Base-by-base conservation (phyloP, 768 basidiomycete species). In the Lactifluus volemus region DNA sequence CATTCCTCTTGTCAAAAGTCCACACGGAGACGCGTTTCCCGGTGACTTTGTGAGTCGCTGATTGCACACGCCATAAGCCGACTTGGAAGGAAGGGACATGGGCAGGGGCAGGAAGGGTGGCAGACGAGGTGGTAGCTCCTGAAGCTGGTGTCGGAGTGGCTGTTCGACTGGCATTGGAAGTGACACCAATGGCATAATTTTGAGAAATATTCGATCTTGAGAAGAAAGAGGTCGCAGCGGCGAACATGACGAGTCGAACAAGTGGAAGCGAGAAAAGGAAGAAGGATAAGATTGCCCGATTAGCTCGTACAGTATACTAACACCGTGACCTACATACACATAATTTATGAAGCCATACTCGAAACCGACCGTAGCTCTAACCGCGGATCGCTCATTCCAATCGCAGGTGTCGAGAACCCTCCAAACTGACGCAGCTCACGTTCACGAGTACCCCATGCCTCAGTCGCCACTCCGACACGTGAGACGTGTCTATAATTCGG, bases 21-120 rank as follows among this genome's bases (percentile, higher is more conserved):
- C 96, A 99, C 17, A 99, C 85, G 17, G 87, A 89, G 5, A 98
- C 95, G 59, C 84, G 86, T 73, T 98, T 97, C 64, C 80, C 81
- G 2, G 90, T 98, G 55, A 88, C 84, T 75, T 92, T 96, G 74
- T 98, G 95, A 19, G 80, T 81, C 2, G 89, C 97, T 1, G 84
- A 79, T 63, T 93, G 85, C 0, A 98, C 88, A 68, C 80, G 86
- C 97, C 97, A 98, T 55, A 92, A 74, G 2, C 96, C 96, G 9
- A 94, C 83, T 64, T 75, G 77, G 62, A 89, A 83, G 14, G 86
- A 70, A 6, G 83, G 81, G 19, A 80, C 75, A 49, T 70, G 68
- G 4, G 72, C 68, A 9, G 73, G 68, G 5, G 75, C 57, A 39
- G 83, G 78, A 12, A 79, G 68, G 59, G 75, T 49, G 55, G 67